Conservation (phyloP, 2,329 filamentous ascomycete species). For the Apiospora koreana region DNA sequence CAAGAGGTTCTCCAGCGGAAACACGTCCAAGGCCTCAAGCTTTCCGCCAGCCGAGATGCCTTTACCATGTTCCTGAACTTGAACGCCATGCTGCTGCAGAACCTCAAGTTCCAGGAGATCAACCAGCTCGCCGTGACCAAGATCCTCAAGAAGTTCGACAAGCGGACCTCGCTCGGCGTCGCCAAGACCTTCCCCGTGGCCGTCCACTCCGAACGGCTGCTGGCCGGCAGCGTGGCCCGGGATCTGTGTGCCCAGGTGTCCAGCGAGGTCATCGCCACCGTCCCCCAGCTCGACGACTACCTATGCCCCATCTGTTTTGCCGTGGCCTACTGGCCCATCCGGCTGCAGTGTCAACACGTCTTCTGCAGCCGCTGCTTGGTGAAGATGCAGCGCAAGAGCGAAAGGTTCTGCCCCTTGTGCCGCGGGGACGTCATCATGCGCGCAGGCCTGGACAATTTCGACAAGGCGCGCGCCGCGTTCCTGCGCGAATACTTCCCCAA, state of each 20-base stretch:
- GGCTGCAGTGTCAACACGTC: constrained; percentile 71
- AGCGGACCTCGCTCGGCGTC: constrained; percentile 74
- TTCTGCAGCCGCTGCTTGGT: constrained; percentile 86
- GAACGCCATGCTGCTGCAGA: constrained; percentile 75
- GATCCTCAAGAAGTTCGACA: constrained; percentile 91
- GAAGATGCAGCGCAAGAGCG: constrained; percentile 71
- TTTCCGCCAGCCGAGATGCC: constrained; percentile 64
- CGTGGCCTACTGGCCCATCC: constrained; percentile 81
- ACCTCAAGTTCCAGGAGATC: constrained; percentile 81
- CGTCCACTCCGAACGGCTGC: constrained; percentile 59
- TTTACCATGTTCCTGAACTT: constrained; percentile 70
- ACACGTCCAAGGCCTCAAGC: constrained; percentile 63
- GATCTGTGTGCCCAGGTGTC: constrained; percentile 76
- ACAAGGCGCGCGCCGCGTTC: constrained; percentile 67
- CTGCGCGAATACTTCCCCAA: constrained; percentile 75
- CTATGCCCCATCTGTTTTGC: constrained; percentile 78
- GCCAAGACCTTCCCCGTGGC: constrained; percentile 62
- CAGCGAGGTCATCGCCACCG: constrained; percentile 68
- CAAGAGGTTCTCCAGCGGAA: constrained; percentile 62
- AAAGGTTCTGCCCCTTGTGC: constrained; percentile 75
- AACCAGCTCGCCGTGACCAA: constrained; percentile 78
- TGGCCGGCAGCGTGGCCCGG: constrained; percentile 70
- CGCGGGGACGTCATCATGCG: constrained; percentile 69
- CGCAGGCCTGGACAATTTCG: constrained; percentile 72
- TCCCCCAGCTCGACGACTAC: constrained; percentile 85